Base-by-base conservation (phyloP, 73 alveolate genomes). In the Effrenium voratum region DNA sequence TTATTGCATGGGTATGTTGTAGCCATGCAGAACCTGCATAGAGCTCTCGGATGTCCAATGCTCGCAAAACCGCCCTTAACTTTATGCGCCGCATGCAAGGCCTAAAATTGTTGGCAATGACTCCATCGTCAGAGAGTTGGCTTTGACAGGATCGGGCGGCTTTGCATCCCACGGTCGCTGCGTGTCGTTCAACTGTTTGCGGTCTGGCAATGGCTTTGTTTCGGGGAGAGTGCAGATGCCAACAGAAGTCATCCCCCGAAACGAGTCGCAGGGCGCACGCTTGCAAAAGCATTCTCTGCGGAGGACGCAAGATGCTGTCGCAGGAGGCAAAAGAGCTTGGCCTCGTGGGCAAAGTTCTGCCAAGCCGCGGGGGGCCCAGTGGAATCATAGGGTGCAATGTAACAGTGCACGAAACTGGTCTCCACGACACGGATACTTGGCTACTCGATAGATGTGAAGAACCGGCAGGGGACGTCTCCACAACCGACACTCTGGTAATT, bases 51-150 rank as follows among this genome's bases (percentile, higher is more conserved):
- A n/a, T n/a, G n/a, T n/a, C n/a, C n/a, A n/a, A n/a, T n/a, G n/a
- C n/a, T n/a, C n/a, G n/a, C n/a, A n/a, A n/a, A n/a, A n/a, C n/a
- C n/a, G n/a, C n/a, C n/a, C n/a, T n/a, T n/a, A n/a, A n/a, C n/a
- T n/a, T n/a, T n/a, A n/a, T n/a, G n/a, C n/a, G n/a, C n/a, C n/a
- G n/a, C n/a, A 36, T 41, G 16, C 70, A 15, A 84, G 77, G 93
- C 93, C 97, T 45, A 90, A 90, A 43, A 90, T 90, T 52, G 97
- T 90, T 52, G 97, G 97, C 59, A 90, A 90, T 43, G 97, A 90
- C 97, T 90, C 97, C 57, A 75, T 90, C 45, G 97, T 90, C 30
- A 19, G 97, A 57, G 97, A 90, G 75, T 40, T 90, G 68, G 97
- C 97, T 24, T 66, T 90, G 45, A 90, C 97, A 55, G 97, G 97